These are phyloP conservation scores for Moesziomyces parantarcticus DNA, from an alignment of 1,284 basidiomycete species.

Conservation along the genomic window DNA sequence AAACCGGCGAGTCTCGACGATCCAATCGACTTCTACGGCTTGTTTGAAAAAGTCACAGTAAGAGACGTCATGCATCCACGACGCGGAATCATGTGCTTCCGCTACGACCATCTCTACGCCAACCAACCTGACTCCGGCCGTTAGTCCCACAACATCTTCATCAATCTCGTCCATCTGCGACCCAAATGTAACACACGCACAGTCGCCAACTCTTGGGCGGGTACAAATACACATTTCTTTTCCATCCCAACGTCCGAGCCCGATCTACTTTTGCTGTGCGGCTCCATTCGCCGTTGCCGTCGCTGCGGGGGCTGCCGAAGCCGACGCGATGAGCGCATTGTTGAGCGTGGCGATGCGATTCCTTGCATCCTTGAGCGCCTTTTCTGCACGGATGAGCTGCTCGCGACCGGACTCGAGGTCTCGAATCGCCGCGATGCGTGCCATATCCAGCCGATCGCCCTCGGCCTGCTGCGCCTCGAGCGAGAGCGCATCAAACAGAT, in stretches of 20 bases:
- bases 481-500: conserved; percentile 73
- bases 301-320: too few species aligned
- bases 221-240: background rate
- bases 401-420: conserved; percentile 66
- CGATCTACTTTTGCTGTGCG: too few species aligned
- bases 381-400: conserved; percentile 64
- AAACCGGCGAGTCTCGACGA: conserved; percentile 12
- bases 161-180: too few species aligned
- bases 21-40: conserved; percentile 27
- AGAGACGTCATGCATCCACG: conserved; percentile 44
- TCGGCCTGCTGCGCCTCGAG: conserved; percentile 85
- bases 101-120: conserved; percentile 22
- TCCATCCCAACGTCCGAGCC: too few species aligned
- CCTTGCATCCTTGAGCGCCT: conserved; percentile 56
- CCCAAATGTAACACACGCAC: too few species aligned
- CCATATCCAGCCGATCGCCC: conserved; percentile 80
- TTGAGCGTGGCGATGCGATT: conserved; percentile 23
- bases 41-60: conserved; percentile 34
- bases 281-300: too few species aligned
- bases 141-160: too few species aligned
- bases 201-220: too few species aligned
- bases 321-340: conserved; percentile 6
- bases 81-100: conserved; percentile 36
- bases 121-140: conserved; percentile 1
- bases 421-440: conserved; percentile 74